Base-by-base conservation (phyloP, 352 stramenopile genomes). In the Phytopythium cucurbitacearum region DNA sequence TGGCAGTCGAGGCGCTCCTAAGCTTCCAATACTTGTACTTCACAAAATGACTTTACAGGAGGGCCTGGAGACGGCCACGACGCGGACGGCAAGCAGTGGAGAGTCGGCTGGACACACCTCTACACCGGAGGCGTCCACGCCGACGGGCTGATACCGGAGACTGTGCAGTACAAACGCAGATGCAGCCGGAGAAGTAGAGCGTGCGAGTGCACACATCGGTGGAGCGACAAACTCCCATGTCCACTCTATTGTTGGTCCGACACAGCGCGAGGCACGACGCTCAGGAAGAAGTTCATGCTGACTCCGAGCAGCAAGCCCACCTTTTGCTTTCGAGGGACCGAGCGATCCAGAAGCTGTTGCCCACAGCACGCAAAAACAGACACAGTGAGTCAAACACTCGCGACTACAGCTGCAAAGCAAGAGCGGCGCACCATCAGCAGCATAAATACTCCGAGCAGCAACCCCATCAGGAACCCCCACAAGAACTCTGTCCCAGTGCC, bases 281-380 rank as follows among this genome's bases (percentile, higher is more conserved):
- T 95, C 51, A 95, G 67, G 60, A 95, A 89, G 63, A 95, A 91
- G 51, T 95, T 95, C 74, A 95, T 91, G 68, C 80, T 91, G 42
- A 95, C 85, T 49, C 85, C 85, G 34, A 93, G 71, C 43, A 95
- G 59, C 46, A 95, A 60, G 1, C 85, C 85, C 33, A 95, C 77
- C 64, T 95, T 94, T 56, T 95, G 85, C 51, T 90, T 91, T 49
- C 85, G 82, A 50, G 85, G 85, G 38, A 95, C 84, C 5, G 85
- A 92, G 34, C 85, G 77, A 44, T 95, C 85, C 48, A 92, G 71
- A 34, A 95, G 75, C 85, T 95, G 62, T 5, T 33, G 21, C 38
- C 21, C 5, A 36, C 13, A 40, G 2, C 0, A 56, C 5, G 54
- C 16, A 37, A 21, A 35, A 48, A 16, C n/a, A 53, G 9, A 13